Evolutionary conservation across 345 rosid species (phyloP).

Genomic region (Clarkia xantiana): DNA sequence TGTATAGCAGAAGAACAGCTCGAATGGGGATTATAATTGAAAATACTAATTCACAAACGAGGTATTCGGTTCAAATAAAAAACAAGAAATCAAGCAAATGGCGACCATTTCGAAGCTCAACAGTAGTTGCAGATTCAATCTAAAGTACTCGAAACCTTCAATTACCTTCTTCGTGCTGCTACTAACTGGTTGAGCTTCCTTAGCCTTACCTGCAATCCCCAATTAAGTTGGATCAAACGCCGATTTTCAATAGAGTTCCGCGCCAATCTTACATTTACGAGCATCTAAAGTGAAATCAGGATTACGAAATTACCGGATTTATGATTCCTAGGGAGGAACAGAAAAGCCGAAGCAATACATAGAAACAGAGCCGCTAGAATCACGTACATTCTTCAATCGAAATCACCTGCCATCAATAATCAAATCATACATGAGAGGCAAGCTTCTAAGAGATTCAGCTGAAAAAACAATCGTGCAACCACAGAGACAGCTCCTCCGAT

Average conservation of each 20-base stretch:
- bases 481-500: too few relatives aligned
- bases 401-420: neutral
- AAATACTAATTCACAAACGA: neutral
- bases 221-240: neutral
- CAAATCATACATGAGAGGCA: neutral
- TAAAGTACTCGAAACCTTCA: neutral
- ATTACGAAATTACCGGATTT: conserved; percentile 3
- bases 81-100: neutral
- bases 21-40: neutral
- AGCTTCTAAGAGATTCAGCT: too few relatives aligned
- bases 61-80: neutral
- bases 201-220: conserved; percentile 3
- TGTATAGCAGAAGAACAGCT: neutral
- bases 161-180: conserved; percentile 2
- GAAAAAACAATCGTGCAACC: too few relatives aligned
- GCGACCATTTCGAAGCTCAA: too few relatives aligned
- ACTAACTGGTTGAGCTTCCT: neutral
- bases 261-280: neutral
- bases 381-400: conserved; percentile 2
- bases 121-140: too few relatives aligned
- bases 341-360: conserved; percentile 8
- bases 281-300: neutral
- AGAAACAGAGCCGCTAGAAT: conserved; percentile 6
- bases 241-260: neutral
- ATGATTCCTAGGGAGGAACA: conserved; percentile 7